Conservation (phyloP, 2,329 filamentous ascomycete genomes). For the Pleurostoma richardsiae region DNA sequence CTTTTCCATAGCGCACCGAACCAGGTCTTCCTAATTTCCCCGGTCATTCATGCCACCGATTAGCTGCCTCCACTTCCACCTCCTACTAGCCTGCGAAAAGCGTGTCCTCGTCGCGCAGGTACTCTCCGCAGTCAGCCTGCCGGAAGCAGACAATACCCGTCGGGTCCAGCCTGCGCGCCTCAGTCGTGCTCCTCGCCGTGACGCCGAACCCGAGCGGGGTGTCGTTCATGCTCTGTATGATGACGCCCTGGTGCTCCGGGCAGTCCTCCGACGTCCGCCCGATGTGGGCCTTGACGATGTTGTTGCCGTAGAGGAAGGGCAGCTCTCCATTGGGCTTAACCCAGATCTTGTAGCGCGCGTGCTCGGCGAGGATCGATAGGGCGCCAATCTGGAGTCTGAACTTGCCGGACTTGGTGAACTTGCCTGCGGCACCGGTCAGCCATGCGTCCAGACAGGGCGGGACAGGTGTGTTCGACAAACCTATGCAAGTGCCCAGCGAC, state of each 20-base stretch:
- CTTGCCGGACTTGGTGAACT: slow-evolving; percentile 95
- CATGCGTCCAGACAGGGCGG: not conserved
- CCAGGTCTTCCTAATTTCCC: too few relatives aligned
- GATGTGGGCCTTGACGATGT: slow-evolving; percentile 67
- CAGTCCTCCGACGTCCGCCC: slow-evolving; percentile 87
- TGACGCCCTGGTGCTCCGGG: slow-evolving; percentile 86
- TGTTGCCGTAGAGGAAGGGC: slow-evolving; percentile 93
- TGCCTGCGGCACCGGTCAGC: slow-evolving; percentile 43
- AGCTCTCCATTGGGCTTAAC: slow-evolving; percentile 94
- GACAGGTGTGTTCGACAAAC: slow-evolving; percentile 24
- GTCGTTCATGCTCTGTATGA: slow-evolving; percentile 90
- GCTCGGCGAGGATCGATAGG: slow-evolving; percentile 79
- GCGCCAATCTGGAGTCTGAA: slow-evolving; percentile 91
- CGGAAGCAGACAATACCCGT: slow-evolving; percentile 86
- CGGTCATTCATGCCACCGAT: too few relatives aligned
- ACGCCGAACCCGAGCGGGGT: slow-evolving; percentile 91
- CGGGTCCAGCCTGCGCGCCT: slow-evolving; percentile 79
- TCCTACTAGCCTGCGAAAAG: slow-evolving; percentile 47
- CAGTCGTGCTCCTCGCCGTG: slow-evolving; percentile 79
- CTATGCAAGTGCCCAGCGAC: slow-evolving; percentile 81
- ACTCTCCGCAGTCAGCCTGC: slow-evolving; percentile 93
- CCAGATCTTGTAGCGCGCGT: slow-evolving; percentile 96
- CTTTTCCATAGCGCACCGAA: too few relatives aligned
- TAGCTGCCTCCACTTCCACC: too few relatives aligned
- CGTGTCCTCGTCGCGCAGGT: slow-evolving; percentile 76